These are phyloP conservation scores for Pseudozyma sp. DNA, from an alignment of 1,284 basidiomycete genomes.

Conservation along the genomic window DNA sequence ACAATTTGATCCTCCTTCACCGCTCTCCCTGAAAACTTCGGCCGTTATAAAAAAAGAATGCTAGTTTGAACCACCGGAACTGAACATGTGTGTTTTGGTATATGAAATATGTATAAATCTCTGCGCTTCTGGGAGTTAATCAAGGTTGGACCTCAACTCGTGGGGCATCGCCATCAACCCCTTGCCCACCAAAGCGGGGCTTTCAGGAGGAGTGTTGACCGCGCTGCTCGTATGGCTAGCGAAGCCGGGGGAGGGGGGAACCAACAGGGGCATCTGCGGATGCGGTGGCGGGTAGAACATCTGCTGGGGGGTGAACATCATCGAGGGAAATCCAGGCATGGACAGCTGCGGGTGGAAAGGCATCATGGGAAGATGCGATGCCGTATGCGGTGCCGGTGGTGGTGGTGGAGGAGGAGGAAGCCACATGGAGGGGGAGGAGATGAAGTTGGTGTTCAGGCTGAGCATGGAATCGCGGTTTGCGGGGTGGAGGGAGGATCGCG, in stretches of 20 bases:
- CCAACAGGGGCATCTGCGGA: slow-evolving; percentile 30
- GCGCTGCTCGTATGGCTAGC: slow-evolving; percentile 22
- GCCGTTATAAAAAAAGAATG: no score
- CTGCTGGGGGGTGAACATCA: slow-evolving; percentile 6
- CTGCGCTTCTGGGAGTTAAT: no score
- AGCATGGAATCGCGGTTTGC: slow-evolving; percentile 27
- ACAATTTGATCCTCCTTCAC: no score
- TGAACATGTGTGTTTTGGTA: no score
- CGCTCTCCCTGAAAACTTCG: no score
- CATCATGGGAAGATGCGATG: slow-evolving; percentile 21
- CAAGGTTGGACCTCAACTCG: slow-evolving; percentile 5
- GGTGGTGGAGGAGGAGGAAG: slow-evolving; percentile 12
- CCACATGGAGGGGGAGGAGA: background rate
- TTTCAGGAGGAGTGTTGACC: slow-evolving; percentile 42
- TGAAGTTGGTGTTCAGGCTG: slow-evolving; percentile 12
- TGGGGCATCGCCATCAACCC: slow-evolving; percentile 13
- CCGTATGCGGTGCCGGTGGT: slow-evolving; percentile 11
- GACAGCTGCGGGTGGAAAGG: slow-evolving; percentile 24
- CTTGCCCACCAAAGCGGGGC: slow-evolving; percentile 16
- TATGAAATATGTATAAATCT: no score
- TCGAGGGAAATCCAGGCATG: slow-evolving; percentile 13
- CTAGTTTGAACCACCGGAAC: no score
- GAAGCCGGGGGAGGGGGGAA: slow-evolving; percentile 39
- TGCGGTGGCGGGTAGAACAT: slow-evolving; percentile 16
- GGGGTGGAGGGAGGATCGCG: slow-evolving; percentile 1